Percentiles rank a stretch among this genome's conserved stretches.
phyloP scores from a whole-genome alignment of 257 asterid genomes.

The Nicotiana knightiana region DNA sequence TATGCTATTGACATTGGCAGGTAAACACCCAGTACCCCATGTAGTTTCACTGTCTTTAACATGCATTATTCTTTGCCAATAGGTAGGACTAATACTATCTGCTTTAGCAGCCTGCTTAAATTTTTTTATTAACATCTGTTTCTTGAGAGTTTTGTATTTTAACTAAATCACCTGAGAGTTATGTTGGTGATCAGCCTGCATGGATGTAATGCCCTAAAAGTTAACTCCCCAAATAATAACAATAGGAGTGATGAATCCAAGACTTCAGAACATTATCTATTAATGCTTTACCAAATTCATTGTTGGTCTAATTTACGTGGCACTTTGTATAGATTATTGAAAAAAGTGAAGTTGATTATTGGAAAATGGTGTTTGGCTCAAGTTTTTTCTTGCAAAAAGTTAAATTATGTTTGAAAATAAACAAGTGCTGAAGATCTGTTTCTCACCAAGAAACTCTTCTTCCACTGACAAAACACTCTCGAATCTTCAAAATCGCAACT shows the following conservation, averaged over 20 bases:
- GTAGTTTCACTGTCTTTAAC: neutral
- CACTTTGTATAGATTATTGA: too few species aligned
- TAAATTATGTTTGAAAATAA: neutral
- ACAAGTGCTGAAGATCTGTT: neutral
- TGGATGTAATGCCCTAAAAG: neutral
- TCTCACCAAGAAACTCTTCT: neutral
- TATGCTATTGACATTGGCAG: slow-evolving; percentile 87
- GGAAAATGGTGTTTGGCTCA: too few species aligned
- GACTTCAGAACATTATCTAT: neutral
- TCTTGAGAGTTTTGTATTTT: neutral
- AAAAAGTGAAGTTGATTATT: too few species aligned
- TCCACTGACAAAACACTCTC: neutral
- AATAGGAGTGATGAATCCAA: neutral
- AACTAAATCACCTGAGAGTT: neutral
- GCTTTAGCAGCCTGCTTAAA: neutral
- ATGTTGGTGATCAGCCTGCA: neutral
- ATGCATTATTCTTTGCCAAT: too few species aligned
- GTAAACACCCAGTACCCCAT: slow-evolving; percentile 19
- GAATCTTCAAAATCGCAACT: neutral
- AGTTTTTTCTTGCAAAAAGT: neutral
- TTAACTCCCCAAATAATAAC: neutral
- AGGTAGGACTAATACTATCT: neutral
- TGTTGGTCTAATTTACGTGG: neutral
- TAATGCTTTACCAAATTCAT: neutral
- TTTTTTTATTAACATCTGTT: neutral